phyloP scores from a whole-genome alignment of 345 rosid species.

The Heritiera fomes region DNA sequence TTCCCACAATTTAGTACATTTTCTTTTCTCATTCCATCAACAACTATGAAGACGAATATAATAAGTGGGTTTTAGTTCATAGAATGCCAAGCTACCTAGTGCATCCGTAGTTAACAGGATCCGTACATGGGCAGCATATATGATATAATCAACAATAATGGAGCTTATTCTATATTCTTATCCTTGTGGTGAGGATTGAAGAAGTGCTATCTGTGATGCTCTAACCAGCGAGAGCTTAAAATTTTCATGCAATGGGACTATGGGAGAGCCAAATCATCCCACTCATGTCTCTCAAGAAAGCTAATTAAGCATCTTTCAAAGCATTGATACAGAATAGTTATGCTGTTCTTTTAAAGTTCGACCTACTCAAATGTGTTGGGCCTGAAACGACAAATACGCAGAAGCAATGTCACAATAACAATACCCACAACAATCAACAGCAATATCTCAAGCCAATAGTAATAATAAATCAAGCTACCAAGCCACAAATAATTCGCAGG shows the following conservation, averaged over 20 bases:
- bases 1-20: neutral
- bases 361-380: neutral
- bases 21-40: neutral
- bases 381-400: no score
- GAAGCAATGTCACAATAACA: no score
- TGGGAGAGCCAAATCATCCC: neutral
- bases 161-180: slow-evolving; percentile 21
- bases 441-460: no score
- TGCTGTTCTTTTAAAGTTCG: neutral
- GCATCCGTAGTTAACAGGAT: neutral
- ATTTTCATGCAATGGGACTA: neutral
- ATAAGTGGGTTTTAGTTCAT: slow-evolving; percentile 14
- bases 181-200: neutral
- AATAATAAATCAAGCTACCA: no score
- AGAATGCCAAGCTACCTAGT: neutral
- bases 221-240: neutral
- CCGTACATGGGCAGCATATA: neutral
- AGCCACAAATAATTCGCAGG: no score
- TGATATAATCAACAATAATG: slow-evolving; percentile 9
- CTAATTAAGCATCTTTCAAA: neutral
- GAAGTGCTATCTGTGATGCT: neutral
- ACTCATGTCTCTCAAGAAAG: neutral
- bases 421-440: no score
- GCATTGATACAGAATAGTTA: neutral
- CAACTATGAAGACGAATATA: slow-evolving; percentile 21